phyloP scores from a whole-genome alignment of 345 rosid species.

The Eucalyptus polyanthemos region DNA sequence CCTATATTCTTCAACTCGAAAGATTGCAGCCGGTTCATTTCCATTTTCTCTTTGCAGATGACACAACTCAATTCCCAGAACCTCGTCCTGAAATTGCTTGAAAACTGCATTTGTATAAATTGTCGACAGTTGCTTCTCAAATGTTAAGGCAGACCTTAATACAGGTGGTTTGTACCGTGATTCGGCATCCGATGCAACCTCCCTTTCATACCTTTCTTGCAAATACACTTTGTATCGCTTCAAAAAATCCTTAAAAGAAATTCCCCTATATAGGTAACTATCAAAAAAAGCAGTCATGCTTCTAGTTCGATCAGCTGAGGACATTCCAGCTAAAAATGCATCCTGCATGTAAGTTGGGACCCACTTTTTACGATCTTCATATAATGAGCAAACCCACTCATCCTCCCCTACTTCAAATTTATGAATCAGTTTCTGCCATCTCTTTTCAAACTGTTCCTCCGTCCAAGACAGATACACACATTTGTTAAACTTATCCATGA shows the following conservation, averaged over 20 bases:
- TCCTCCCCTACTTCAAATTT: slow-evolving; percentile 11
- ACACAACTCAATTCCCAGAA: slow-evolving; percentile 24
- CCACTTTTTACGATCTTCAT: slow-evolving; percentile 26
- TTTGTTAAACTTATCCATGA: slow-evolving; percentile 8
- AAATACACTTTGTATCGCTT: slow-evolving; percentile 8
- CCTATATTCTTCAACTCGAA: slow-evolving; percentile 20
- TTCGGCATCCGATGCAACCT: slow-evolving; percentile 14
- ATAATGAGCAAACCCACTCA: slow-evolving; percentile 20
- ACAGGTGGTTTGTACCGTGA: slow-evolving; percentile 1
- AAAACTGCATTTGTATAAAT: slow-evolving; percentile 20
- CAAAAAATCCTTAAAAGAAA: slow-evolving; percentile 24
- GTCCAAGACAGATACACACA: slow-evolving; percentile 27
- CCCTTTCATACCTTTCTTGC: slow-evolving; percentile 13
- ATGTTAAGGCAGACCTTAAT: slow-evolving; percentile 14
- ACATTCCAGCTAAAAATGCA: slow-evolving; percentile 21
- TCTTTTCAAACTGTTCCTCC: slow-evolving; percentile 19
- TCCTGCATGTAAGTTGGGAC: slow-evolving; percentile 19
- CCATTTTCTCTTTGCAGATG: slow-evolving; percentile 12
- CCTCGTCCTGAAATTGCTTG: slow-evolving; percentile 34
- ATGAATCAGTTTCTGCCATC: slow-evolving; percentile 30
- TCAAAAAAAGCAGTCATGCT: slow-evolving; percentile 26
- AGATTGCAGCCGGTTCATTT: slow-evolving; percentile 4
- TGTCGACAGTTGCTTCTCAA: slow-evolving; percentile 24
- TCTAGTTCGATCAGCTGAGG: slow-evolving; percentile 10
- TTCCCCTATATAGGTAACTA: slow-evolving; percentile 4